phyloP scores from a whole-genome alignment of 2,329 filamentous ascomycete genomes.

The Colletotrichum graminicola region DNA sequence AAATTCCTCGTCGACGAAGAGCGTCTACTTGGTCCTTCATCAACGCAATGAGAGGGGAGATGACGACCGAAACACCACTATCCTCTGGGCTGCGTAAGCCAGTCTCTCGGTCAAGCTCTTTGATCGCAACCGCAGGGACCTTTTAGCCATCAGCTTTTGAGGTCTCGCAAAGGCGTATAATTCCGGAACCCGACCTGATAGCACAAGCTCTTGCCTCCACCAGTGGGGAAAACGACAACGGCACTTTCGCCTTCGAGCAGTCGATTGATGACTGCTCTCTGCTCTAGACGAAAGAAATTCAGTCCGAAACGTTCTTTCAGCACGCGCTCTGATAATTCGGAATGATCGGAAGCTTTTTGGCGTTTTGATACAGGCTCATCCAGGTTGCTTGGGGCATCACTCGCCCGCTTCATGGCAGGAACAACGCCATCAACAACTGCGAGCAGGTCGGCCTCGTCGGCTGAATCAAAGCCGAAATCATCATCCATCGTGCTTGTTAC shows the following conservation, averaged over 20 bases:
- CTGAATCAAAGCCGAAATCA: constrained; percentile 47
- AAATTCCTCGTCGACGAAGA: constrained; percentile 61
- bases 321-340: constrained; percentile 47
- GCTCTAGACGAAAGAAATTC: constrained; percentile 58
- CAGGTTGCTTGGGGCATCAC: background rate
- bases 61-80: constrained; percentile 66
- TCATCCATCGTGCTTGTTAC: constrained; percentile 14
- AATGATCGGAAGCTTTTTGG: background rate
- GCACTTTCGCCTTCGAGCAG: constrained; percentile 56
- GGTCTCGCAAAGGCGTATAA: no score
- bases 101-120: constrained; percentile 54
- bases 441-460: constrained; percentile 33
- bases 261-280: constrained; percentile 55
- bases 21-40: constrained; percentile 74
- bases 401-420: background rate
- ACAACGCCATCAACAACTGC: constrained; percentile 9
- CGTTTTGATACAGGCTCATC: constrained; percentile 15
- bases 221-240: constrained; percentile 61
- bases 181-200: constrained; percentile 56
- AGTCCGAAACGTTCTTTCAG: constrained; percentile 56
- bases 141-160: constrained; percentile 41
- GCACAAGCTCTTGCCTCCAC: constrained; percentile 63
- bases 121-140: constrained; percentile 62
- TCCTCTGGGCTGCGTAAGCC: constrained; percentile 48
- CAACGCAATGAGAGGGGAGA: constrained; percentile 67